Evolutionary conservation across 2,329 filamentous ascomycete genomes (phyloP).

Genomic region (Fusarium udum): DNA sequence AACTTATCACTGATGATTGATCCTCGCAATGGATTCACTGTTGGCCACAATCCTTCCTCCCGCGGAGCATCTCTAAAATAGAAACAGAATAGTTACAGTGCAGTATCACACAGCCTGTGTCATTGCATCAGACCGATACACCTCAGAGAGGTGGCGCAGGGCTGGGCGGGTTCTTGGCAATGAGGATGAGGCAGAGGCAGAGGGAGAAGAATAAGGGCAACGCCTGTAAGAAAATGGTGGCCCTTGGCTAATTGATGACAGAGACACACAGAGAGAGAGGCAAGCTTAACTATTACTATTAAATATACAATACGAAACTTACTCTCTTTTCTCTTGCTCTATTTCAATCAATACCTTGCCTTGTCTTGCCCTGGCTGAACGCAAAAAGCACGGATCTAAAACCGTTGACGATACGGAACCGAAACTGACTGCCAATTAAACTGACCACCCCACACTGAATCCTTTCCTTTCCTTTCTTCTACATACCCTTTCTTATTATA

Average conservation of each 20-base stretch:
- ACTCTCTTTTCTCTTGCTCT: neutral
- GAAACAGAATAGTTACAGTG: neutral
- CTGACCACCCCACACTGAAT: conserved; percentile 19
- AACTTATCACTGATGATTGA: neutral
- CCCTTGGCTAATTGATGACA: conserved; percentile 1
- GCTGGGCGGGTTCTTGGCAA: conserved; percentile 33
- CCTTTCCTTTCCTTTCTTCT: neutral
- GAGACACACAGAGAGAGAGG: neutral
- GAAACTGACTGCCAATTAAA: conserved; percentile 26
- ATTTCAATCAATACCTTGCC: neutral
- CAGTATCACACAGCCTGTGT: neutral
- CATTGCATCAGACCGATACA: conserved; percentile 18
- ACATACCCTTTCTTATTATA: conserved; percentile 4
- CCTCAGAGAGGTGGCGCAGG: conserved; percentile 27
- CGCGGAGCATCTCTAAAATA: neutral
- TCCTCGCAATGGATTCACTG: neutral
- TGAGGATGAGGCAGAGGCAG: conserved; percentile 7
- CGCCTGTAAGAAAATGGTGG: conserved; percentile 24
- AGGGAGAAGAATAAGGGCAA: neutral
- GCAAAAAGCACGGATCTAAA: conserved; percentile 8
- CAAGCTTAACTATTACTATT: neutral
- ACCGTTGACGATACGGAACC: conserved; percentile 28
- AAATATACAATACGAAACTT: neutral
- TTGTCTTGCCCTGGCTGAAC: neutral
- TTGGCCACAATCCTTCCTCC: neutral